A percentile compares a stretch with the other conserved stretches of the same genome.
phyloP scores from a whole-genome alignment of 257 asterid species.

The Buddleja alternifolia region DNA sequence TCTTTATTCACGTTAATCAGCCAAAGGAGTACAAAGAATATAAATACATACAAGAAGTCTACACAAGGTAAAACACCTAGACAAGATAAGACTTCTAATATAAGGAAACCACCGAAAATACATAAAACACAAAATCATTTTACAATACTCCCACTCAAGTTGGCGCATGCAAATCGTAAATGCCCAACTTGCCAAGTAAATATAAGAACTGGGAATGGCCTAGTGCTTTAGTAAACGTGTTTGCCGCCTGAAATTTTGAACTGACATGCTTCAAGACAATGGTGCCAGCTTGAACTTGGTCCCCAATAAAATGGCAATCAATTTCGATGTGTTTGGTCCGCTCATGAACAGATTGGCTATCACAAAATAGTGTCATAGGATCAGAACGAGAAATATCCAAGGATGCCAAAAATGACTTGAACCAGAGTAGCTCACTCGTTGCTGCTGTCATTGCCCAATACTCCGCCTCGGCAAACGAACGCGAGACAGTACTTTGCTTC shows the following conservation, averaged over 20 bases:
- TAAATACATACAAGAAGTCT: too few species aligned
- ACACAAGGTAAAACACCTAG: too few species aligned
- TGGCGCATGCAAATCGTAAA: background rate
- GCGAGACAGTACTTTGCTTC: background rate
- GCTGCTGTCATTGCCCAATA: background rate
- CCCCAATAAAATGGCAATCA: background rate
- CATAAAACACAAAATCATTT: too few species aligned
- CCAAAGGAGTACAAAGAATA: too few species aligned
- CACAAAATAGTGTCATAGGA: background rate
- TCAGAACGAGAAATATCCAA: background rate
- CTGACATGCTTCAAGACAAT: background rate
- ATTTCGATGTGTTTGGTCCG: too few species aligned
- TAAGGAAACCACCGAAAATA: too few species aligned
- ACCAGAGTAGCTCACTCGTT: background rate
- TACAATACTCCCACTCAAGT: too few species aligned
- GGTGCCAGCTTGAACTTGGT: background rate
- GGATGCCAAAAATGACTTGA: background rate
- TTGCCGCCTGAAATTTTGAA: background rate
- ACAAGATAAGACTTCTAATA: too few species aligned
- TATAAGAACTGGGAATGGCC: background rate
- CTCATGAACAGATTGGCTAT: too few species aligned
- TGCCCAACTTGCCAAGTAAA: background rate
- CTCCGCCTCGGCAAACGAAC: background rate
- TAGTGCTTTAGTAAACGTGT: background rate
- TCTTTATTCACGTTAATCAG: too few species aligned